phyloP scores from a whole-genome alignment of 306 rosid genomes.

The Cotoneaster glaucophyllus region DNA sequence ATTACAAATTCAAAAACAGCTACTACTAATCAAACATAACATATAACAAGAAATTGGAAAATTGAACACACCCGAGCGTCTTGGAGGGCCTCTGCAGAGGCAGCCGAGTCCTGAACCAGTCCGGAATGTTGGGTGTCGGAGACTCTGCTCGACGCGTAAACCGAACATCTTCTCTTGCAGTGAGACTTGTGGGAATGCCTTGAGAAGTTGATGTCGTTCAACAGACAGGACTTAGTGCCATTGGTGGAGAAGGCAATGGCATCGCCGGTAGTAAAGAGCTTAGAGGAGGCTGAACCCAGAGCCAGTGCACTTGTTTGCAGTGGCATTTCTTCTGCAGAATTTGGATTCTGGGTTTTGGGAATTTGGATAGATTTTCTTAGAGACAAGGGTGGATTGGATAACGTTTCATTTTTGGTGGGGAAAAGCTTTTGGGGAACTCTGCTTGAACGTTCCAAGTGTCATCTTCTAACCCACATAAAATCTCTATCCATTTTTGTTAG shows the following conservation, averaged over 20 bases:
- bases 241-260: background rate
- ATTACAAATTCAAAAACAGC: background rate
- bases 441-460: conserved; percentile 16
- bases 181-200: conserved; percentile 27
- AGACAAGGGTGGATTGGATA: background rate
- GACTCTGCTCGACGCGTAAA: conserved; percentile 24
- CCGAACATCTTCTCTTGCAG: conserved; percentile 15
- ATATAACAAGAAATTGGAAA: background rate
- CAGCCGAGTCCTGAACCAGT: conserved; percentile 34
- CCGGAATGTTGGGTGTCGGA: conserved; percentile 37
- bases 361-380: background rate
- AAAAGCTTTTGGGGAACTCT: background rate
- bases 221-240: background rate
- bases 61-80: conserved; percentile 58
- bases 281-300: conserved; percentile 29
- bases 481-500: background rate
- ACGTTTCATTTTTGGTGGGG: background rate
- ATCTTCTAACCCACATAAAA: conserved; percentile 20
- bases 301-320: conserved; percentile 33
- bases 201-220: conserved; percentile 10
- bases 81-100: conserved; percentile 13
- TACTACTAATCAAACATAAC: background rate
- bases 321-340: conserved; percentile 30
- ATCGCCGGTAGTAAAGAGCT: conserved; percentile 27
- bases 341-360: background rate